phyloP scores from a whole-genome alignment of 345 rosid species.

The Nephelium lappaceum region DNA sequence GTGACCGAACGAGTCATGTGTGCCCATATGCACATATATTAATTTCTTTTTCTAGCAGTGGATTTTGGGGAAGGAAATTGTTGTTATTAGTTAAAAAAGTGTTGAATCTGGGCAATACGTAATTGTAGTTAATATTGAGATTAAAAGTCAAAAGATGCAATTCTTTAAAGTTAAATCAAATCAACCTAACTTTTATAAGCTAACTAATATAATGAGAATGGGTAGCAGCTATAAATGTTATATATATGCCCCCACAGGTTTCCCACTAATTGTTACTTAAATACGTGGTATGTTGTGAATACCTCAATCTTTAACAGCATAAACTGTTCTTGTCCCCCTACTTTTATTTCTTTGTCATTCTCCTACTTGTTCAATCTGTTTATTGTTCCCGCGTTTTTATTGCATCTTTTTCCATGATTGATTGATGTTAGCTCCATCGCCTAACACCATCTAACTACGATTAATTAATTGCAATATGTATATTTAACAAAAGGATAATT shows the following conservation, averaged over 20 bases:
- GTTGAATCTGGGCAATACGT: neutral
- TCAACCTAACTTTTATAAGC: neutral
- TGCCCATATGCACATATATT: too few species aligned
- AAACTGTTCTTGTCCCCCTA: slow-evolving; percentile 27
- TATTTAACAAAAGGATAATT: neutral
- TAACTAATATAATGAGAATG: neutral
- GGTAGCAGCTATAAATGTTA: neutral
- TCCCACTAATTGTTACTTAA: slow-evolving; percentile 16
- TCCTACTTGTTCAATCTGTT: neutral
- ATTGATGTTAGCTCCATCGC: neutral
- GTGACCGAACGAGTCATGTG: too few species aligned
- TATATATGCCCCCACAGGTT: slow-evolving; percentile 14
- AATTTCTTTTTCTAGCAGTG: too few species aligned
- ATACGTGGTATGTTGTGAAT: slow-evolving; percentile 17
- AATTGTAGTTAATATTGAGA: neutral
- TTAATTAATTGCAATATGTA: neutral
- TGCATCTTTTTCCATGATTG: neutral
- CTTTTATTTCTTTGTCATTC: neutral
- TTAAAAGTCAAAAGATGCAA: neutral
- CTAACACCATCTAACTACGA: neutral
- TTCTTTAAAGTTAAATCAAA: neutral
- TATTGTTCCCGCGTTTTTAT: neutral
- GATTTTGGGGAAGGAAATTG: neutral
- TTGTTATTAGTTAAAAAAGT: neutral
- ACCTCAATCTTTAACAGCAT: slow-evolving; percentile 25